Conservation (phyloP, 2,329 filamentous ascomycete species). For the Blastomyces silverae region DNA sequence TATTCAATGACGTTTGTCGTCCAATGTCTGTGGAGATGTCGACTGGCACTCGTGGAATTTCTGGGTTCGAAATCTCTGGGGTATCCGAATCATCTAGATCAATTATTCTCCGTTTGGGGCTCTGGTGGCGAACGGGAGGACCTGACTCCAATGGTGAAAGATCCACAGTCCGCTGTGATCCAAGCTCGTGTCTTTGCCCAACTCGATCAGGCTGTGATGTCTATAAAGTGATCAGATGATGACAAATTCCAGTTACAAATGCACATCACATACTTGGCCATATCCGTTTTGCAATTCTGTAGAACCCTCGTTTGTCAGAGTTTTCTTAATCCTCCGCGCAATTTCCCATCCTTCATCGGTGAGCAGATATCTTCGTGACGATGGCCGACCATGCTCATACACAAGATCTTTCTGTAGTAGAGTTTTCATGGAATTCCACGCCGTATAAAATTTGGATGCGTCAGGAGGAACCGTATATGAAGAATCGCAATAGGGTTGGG, state of each 20-base stretch:
- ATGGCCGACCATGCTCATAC: conserved; percentile 61
- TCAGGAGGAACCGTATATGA: conserved; percentile 64
- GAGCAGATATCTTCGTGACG: conserved; percentile 59
- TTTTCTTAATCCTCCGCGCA: conserved; percentile 56
- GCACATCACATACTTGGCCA: conserved; percentile 9
- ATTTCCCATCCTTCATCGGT: conserved; percentile 75
- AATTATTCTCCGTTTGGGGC: not conserved
- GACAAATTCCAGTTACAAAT: not conserved
- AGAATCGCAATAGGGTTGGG: conserved; percentile 64
- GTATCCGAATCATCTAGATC: conserved; percentile 10
- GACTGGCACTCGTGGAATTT: not conserved
- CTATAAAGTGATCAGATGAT: conserved; percentile 11
- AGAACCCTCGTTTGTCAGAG: conserved; percentile 27
- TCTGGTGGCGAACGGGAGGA: not conserved
- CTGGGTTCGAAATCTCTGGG: not conserved
- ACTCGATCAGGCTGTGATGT: not conserved
- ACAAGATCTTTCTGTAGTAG: conserved; percentile 66
- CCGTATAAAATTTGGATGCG: conserved; percentile 65
- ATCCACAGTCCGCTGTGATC: not conserved
- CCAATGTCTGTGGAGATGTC: not conserved
- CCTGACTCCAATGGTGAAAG: not conserved
- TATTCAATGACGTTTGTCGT: not conserved
- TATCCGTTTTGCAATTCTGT: conserved; percentile 3
- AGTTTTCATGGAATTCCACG: conserved; percentile 78
- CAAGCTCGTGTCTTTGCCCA: not conserved